Conservation (phyloP, 2,329 filamentous ascomycete genomes). For the Rugonectria rugulosa region DNA sequence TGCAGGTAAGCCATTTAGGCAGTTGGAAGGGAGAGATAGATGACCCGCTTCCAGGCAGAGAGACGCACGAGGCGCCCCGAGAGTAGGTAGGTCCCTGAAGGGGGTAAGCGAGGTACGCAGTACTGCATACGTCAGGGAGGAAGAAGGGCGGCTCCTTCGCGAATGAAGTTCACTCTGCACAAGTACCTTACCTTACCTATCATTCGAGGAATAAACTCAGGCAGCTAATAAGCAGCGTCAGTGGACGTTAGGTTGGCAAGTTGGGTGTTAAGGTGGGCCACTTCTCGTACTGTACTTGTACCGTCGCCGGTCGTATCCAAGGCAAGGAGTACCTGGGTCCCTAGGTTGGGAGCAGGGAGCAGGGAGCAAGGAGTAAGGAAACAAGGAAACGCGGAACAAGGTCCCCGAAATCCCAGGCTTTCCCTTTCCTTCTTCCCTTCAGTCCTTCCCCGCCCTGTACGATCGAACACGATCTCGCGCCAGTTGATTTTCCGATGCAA, state of each 20-base stretch:
- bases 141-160: not conserved
- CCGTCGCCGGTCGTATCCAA: too few relatives aligned
- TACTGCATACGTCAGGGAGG: not conserved
- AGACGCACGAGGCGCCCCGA: not conserved
- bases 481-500: constrained; percentile 27
- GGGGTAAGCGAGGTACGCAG: not conserved
- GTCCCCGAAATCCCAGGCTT: too few relatives aligned
- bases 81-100: not conserved
- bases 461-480: constrained; percentile 35
- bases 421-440: not conserved
- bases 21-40: not conserved
- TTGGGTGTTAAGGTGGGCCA: not conserved
- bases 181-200: not conserved
- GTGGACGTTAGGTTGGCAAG: too few relatives aligned
- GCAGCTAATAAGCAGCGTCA: too few relatives aligned
- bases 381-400: not conserved
- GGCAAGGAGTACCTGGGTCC: too few relatives aligned
- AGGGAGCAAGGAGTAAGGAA: constrained; percentile 3
- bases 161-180: too few relatives aligned
- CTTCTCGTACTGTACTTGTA: too few relatives aligned
- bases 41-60: not conserved
- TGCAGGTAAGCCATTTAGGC: too few relatives aligned
- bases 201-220: not conserved
- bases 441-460: constrained; percentile 12
- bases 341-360: too few relatives aligned